Base-by-base conservation (phyloP, 805 yeast species). In the Kazachstania martiniae region DNA sequence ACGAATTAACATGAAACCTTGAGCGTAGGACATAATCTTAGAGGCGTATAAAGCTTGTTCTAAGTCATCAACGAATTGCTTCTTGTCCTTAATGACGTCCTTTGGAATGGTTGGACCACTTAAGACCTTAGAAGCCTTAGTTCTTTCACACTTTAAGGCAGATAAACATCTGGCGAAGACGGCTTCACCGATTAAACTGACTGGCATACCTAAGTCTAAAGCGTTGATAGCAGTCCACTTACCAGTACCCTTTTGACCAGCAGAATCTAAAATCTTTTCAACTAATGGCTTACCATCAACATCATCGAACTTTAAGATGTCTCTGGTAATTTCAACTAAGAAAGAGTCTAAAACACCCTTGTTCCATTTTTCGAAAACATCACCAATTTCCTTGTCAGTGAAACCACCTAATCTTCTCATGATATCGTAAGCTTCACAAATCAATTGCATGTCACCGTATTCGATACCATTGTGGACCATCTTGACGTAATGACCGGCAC, bases 401-500 rank as follows among this genome's bases (percentile, higher is more conserved):
- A 91, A 74, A 45, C 86, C 84, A 61, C 94, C 95, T 51, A 84
- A 77, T 63, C 95, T 76, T 75, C 85, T 89, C 79, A 89, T 69
- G 61, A 89, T 69, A 63, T 87, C 96, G 68, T 89, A 89, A 46
- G 96, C 95, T 72, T 89, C 98, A 65, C 89, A 78, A 61, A 89
- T 89, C 72, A 89, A 74, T 71, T 89, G 98, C 98, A 89, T 89
- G 68, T 89, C 98, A 74, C 97, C 98, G 65, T 89, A 89, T 70
- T 89, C 98, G 53, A 89, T 89, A 82, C 98, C 98, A 63, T 89
- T 89, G 75, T 89, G 98, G 45, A 91, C 97, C 98, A 91, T 91
- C 74, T 89, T 89, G 60, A 89, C 97, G 68, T 80, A 89, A 68
- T 89, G 98, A 56, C 98, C 98, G 29, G 97, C 77, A 64, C 98